Percentiles rank a stretch among this genome's conserved stretches.
Conservation (phyloP, 2,329 filamentous ascomycete genomes). For the Ophiostoma sp. region DNA sequence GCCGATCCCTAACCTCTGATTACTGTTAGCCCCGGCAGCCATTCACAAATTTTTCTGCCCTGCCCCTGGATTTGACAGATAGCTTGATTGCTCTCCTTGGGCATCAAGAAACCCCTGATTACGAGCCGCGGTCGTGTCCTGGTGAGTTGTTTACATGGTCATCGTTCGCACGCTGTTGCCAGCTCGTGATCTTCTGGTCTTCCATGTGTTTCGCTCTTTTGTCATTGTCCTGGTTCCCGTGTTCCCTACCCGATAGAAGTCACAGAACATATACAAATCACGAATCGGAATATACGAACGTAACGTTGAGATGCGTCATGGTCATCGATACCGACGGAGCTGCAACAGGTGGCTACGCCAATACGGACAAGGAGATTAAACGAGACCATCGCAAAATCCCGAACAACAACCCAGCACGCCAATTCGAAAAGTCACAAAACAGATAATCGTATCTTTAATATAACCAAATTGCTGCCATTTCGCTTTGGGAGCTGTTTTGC, state of each 20-base stretch:
- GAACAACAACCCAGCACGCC: not conserved
- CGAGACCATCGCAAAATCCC: not conserved
- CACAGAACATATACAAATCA: not conserved
- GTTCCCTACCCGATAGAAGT: not conserved
- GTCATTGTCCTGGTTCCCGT: not conserved
- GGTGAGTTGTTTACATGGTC: not conserved
- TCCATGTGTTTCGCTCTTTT: not conserved
- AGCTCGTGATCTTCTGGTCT: not conserved
- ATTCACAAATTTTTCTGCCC: not conserved
- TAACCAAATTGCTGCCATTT: not conserved
- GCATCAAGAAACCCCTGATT: not conserved
- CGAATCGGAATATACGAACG: not conserved
- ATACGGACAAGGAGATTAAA: conserved; percentile 6
- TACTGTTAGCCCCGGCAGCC: not conserved
- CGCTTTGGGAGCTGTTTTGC: not conserved
- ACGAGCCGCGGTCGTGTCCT: not conserved
- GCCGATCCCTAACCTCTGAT: not conserved
- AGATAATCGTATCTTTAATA: not conserved
- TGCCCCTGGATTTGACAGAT: not conserved
- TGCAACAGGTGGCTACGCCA: not conserved
- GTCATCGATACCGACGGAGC: not conserved
- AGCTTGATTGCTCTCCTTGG: not conserved
- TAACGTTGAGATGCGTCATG: not conserved
- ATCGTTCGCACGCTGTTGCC: not conserved
- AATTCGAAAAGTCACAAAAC: not conserved